phyloP scores from a whole-genome alignment of 352 stramenopile genomes.

The Phytophthora colocasiae region DNA sequence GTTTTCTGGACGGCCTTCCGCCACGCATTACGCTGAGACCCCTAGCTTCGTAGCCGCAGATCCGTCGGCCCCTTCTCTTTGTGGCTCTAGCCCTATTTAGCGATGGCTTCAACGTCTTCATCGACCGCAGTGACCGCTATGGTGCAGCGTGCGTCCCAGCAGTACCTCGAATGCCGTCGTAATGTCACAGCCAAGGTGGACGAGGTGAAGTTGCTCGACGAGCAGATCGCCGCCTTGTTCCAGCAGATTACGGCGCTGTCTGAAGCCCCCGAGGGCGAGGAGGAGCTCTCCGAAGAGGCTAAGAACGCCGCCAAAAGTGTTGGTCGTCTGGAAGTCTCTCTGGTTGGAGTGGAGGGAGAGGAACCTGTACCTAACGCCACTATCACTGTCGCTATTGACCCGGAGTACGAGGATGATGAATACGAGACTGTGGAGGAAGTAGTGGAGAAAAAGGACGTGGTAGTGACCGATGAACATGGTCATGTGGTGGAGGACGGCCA shows the following conservation, averaged over 20 bases:
- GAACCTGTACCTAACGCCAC: conserved; percentile 56
- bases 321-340: conserved; percentile 68
- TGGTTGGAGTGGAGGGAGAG: conserved; percentile 67
- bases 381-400: conserved; percentile 77
- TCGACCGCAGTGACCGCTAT: conserved; percentile 63
- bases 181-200: conserved; percentile 83
- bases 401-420: conserved; percentile 76
- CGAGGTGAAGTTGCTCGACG: conserved; percentile 75
- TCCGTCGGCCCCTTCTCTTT: conserved; percentile 18
- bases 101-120: conserved; percentile 61
- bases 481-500: conserved; percentile 56
- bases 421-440: conserved; percentile 63
- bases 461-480: conserved; percentile 54
- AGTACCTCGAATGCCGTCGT: conserved; percentile 85
- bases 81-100: neutral
- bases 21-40: conserved; percentile 35
- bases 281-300: conserved; percentile 34
- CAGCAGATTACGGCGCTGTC: conserved; percentile 68
- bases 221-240: conserved; percentile 78
- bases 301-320: conserved; percentile 69
- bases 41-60: conserved; percentile 23
- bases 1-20: conserved; percentile 9
- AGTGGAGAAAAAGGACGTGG: conserved; percentile 63
- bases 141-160: conserved; percentile 79
- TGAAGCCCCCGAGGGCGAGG: conserved; percentile 41